phyloP scores from a whole-genome alignment of 177 flowering plant species.

The Tripterygium wilfordii region DNA sequence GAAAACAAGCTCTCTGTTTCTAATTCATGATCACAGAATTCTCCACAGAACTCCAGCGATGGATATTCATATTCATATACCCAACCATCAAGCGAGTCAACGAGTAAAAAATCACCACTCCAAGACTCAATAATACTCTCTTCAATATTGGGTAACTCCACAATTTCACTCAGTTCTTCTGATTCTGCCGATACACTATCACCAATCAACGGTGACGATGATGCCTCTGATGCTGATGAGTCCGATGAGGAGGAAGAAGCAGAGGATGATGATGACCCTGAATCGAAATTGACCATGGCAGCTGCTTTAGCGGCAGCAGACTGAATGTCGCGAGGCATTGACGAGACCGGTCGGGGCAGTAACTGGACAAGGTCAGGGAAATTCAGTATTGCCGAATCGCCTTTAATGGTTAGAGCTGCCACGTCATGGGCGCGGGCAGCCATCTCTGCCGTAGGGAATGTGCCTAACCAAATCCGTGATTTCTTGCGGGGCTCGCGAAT shows the following conservation, averaged over 20 bases:
- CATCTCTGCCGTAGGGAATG: constrained; percentile 22
- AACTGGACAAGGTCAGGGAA: constrained; percentile 28
- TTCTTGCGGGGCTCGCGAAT: constrained; percentile 18
- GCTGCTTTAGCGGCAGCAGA: constrained; percentile 39
- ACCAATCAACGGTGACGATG: neutral
- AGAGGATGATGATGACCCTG: neutral
- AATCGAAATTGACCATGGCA: constrained; percentile 15
- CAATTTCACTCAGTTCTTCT: constrained; percentile 30
- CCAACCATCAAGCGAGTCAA: constrained; percentile 27
- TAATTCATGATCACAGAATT: constrained; percentile 1
- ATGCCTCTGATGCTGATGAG: constrained; percentile 1
- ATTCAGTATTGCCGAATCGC: constrained; percentile 30
- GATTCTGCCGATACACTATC: neutral
- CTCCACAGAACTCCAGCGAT: constrained; percentile 1
- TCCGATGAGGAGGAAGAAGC: neutral
- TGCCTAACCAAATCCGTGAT: constrained; percentile 22
- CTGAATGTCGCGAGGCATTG: constrained; percentile 31
- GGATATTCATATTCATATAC: too few species aligned
- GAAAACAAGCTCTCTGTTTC: constrained; percentile 1
- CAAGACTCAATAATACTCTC: constrained; percentile 11
- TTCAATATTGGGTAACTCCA: constrained; percentile 34
- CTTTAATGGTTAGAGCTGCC: constrained; percentile 26
- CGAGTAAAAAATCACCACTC: constrained; percentile 10
- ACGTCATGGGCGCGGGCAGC: constrained; percentile 25
- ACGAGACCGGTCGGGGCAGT: constrained; percentile 30